These are phyloP conservation scores for Royoungia palumana DNA, from an alignment of 768 basidiomycete species.

Conservation along the genomic window DNA sequence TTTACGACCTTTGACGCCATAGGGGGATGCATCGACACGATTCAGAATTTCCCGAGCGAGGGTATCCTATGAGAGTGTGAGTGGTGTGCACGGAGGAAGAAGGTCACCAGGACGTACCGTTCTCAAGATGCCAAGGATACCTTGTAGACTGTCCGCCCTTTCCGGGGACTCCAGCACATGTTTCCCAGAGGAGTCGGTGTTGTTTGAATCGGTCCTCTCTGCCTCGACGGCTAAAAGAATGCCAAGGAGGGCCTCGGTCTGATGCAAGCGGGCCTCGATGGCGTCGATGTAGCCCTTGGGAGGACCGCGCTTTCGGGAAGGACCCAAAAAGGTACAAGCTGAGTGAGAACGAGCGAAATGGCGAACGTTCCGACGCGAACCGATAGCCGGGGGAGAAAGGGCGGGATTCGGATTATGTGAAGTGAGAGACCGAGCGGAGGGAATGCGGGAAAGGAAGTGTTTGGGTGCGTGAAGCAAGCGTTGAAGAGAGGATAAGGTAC, in stretches of 20 bases:
- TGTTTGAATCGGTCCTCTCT: slow-evolving; percentile 17
- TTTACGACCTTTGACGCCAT: slow-evolving; percentile 71
- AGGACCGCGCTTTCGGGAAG: slow-evolving; percentile 79
- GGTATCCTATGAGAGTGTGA: slow-evolving; percentile 48
- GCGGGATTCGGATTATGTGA: slow-evolving; percentile 17
- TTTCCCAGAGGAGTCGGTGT: slow-evolving; percentile 34
- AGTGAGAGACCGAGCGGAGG: slow-evolving; percentile 11
- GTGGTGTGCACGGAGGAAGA: background rate
- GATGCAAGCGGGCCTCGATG: slow-evolving; percentile 86
- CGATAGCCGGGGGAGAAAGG: slow-evolving; percentile 5
- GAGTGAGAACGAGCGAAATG: background rate
- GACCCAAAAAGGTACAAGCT: slow-evolving; percentile 79
- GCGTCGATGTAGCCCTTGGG: slow-evolving; percentile 96
- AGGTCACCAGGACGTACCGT: slow-evolving; percentile 36
- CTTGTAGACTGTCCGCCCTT: slow-evolving; percentile 16
- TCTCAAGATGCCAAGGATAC: slow-evolving; percentile 48
- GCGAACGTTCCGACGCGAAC: slow-evolving; percentile 4
- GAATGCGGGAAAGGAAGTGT: slow-evolving; percentile 3
- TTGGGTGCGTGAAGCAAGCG: no score
- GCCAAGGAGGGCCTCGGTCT: slow-evolving; percentile 86
- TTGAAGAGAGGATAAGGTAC: slow-evolving; percentile 5
- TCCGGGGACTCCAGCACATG: slow-evolving; percentile 3
- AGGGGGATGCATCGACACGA: slow-evolving; percentile 77
- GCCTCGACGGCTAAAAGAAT: slow-evolving; percentile 58
- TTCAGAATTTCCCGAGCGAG: slow-evolving; percentile 77